A percentile compares a stretch with the other conserved stretches of the same genome.
Conservation (phyloP, 371 early-diverging fungal species). For the Mortierella polycephala region DNA sequence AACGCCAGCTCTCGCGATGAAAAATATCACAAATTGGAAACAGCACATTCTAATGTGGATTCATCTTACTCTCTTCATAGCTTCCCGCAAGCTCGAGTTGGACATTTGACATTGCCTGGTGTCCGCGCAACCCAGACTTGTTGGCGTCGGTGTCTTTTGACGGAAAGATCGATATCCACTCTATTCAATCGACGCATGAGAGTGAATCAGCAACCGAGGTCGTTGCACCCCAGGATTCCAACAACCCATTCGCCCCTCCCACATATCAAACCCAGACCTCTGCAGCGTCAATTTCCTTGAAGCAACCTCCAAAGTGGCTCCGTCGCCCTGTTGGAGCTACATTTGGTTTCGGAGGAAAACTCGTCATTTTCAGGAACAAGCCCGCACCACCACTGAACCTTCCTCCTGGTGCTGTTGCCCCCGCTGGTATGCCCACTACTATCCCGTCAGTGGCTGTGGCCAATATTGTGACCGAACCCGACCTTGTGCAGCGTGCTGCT, state of each 20-base stretch:
- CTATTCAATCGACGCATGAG: constrained; percentile 74
- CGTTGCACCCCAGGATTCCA: constrained; percentile 46
- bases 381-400: constrained; percentile 55
- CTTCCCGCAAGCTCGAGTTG: constrained; percentile 84
- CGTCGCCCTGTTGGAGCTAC: constrained; percentile 90
- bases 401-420: constrained; percentile 61
- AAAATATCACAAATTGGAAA: constrained; percentile 57
- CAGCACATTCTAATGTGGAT: neutral
- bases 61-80: constrained; percentile 56
- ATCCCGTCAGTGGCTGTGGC: constrained; percentile 56
- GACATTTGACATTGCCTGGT: constrained; percentile 95
- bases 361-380: constrained; percentile 68
- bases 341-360: constrained; percentile 92
- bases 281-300: constrained; percentile 69
- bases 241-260: constrained; percentile 83
- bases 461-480: constrained; percentile 72
- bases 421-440: constrained; percentile 56
- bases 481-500: constrained; percentile 68
- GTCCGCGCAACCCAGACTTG: constrained; percentile 90
- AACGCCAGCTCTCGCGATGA: no score
- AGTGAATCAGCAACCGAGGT: constrained; percentile 34
- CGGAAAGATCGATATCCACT: constrained; percentile 86
- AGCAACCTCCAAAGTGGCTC: constrained; percentile 96
- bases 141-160: constrained; percentile 89
- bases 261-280: constrained; percentile 46